A percentile compares a stretch with the other conserved stretches of the same genome.
Conservation (phyloP, 148 eudicot genomes). For the Rhododendron henanense region DNA sequence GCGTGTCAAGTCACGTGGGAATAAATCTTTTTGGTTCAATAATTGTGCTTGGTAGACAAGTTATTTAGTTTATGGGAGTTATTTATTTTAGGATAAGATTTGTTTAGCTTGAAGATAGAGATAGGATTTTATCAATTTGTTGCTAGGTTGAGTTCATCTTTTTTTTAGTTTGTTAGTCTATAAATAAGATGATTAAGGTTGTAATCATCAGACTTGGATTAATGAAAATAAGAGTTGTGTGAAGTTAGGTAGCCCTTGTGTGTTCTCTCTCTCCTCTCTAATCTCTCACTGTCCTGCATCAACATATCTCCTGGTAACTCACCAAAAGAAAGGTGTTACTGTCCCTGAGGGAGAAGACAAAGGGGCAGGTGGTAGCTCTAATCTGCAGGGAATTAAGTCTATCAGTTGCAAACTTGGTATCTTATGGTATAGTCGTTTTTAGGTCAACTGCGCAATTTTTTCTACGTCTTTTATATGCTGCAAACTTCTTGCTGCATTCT, state of each 20-base stretch:
- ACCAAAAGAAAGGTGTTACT: background rate
- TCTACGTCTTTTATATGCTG: background rate
- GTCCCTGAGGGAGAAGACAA: background rate
- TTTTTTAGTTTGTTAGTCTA: background rate
- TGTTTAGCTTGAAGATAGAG: too few relatives aligned
- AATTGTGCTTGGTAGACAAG: background rate
- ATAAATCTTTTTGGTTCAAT: too few relatives aligned
- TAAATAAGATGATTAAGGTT: background rate
- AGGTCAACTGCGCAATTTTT: background rate
- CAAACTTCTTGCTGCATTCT: conserved; percentile 1
- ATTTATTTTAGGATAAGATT: background rate
- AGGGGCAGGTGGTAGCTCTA: background rate
- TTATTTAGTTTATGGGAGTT: background rate
- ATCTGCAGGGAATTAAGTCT: background rate
- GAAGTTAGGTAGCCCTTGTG: background rate
- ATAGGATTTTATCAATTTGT: too few relatives aligned
- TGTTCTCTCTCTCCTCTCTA: too few relatives aligned
- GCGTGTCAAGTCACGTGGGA: background rate
- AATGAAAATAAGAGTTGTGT: background rate
- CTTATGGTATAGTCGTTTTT: background rate
- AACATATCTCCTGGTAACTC: background rate
- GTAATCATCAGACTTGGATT: background rate
- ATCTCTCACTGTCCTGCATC: background rate
- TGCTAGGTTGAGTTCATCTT: background rate
- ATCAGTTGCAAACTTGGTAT: background rate